These are phyloP conservation scores for Liquidambar formosana DNA, from an alignment of 164 flowering plant species.

Conservation along the genomic window DNA sequence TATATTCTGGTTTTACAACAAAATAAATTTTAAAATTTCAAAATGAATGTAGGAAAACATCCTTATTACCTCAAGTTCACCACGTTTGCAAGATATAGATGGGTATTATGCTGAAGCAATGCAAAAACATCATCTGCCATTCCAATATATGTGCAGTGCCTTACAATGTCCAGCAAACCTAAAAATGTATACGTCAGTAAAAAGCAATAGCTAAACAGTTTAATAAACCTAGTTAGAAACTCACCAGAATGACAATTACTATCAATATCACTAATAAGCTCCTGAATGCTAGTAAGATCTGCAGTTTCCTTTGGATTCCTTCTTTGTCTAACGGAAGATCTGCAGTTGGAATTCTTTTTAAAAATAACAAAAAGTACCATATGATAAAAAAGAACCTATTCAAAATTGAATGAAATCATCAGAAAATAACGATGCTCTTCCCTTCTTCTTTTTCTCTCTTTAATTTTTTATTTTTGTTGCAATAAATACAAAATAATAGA, in stretches of 20 bases:
- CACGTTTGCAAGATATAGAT: constrained; percentile 85
- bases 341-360: constrained; percentile 25
- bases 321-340: constrained; percentile 80
- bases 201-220: not conserved
- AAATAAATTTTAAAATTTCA: not conserved
- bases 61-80: constrained; percentile 72
- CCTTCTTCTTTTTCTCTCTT: too few relatives aligned
- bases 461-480: too few relatives aligned
- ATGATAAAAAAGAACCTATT: not conserved
- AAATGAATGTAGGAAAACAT: not conserved
- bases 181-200: constrained; percentile 2
- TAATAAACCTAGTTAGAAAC: not conserved
- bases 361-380: not conserved
- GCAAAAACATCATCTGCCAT: constrained; percentile 96
- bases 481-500: too few relatives aligned
- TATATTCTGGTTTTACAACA: not conserved
- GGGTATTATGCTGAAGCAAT: constrained; percentile 83
- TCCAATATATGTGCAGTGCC: constrained; percentile 79
- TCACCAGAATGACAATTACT: constrained; percentile 70
- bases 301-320: constrained; percentile 94
- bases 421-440: not conserved
- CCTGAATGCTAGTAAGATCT: constrained; percentile 85
- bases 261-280: constrained; percentile 75
- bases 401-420: not conserved
- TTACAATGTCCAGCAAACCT: constrained; percentile 83